Evolutionary conservation across 2,329 filamentous ascomycete genomes (phyloP).

Genomic region (Pyricularia grisea): DNA sequence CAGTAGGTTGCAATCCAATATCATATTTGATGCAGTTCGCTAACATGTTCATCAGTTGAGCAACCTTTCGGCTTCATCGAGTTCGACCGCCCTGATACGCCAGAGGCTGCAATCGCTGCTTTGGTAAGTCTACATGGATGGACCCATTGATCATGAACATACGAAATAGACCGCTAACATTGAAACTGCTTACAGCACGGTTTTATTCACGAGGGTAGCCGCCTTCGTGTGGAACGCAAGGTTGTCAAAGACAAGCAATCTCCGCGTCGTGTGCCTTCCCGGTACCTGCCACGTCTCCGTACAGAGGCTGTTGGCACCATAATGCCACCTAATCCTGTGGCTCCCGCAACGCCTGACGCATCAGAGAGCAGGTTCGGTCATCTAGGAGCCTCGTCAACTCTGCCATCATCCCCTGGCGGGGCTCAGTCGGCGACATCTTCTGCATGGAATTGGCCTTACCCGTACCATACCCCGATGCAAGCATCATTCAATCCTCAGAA

Average conservation of each 20-base stretch:
- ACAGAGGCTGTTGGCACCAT: not conserved
- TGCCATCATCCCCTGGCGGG: not conserved
- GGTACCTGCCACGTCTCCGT: not conserved
- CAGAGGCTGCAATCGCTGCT: conserved; percentile 7
- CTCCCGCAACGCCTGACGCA: not conserved
- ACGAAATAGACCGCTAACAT: not conserved
- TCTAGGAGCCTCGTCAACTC: not conserved
- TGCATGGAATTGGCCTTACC: conserved; percentile 3
- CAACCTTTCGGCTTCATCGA: conserved; percentile 21
- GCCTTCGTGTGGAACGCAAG: conserved; percentile 4
- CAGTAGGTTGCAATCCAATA: conserved; percentile 8
- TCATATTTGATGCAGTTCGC: not conserved
- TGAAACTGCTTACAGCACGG: not conserved
- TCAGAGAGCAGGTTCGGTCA: not conserved
- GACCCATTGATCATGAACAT: not conserved
- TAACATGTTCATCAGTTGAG: not conserved
- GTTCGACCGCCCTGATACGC: conserved; percentile 11
- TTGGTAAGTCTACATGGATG: not conserved
- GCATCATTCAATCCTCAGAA: not conserved
- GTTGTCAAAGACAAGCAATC: conserved; percentile 1
- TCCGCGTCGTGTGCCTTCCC: conserved; percentile 1
- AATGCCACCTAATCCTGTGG: not conserved
- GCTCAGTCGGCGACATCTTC: not conserved
- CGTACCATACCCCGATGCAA: not conserved
- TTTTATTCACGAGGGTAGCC: not conserved